Evolutionary conservation across 139 green algal species (phyloP).

Genomic region (Monoraphidium neglectum): DNA sequence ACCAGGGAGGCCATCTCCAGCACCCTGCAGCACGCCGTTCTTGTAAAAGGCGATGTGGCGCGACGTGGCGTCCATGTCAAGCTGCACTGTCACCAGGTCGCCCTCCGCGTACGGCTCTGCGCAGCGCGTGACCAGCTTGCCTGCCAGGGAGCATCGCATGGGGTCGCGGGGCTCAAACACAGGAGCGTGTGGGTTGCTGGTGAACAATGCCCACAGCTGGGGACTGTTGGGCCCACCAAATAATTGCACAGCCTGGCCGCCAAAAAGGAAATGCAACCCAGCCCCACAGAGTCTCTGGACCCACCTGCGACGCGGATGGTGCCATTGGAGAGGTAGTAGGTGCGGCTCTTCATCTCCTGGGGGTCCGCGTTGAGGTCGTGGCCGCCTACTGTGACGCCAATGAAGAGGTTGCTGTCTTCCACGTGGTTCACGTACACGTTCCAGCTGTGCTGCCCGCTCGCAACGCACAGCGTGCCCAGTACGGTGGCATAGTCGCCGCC

Average conservation of each 20-base stretch:
- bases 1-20: conserved; percentile 59
- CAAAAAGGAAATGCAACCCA: too few relatives aligned
- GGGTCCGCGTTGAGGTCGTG: conserved; percentile 70
- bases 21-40: conserved; percentile 59
- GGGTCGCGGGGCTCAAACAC: too few relatives aligned
- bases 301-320: conserved; percentile 46
- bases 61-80: conserved; percentile 59
- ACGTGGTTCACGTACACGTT: conserved; percentile 75
- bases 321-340: conserved; percentile 68
- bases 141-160: not conserved
- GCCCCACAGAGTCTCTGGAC: too few relatives aligned
- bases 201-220: too few relatives aligned
- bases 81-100: conserved; percentile 60
- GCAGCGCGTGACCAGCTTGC: conserved; percentile 67
- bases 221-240: too few relatives aligned
- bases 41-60: conserved; percentile 59
- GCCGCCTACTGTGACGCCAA: conserved; percentile 57
- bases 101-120: conserved; percentile 68
- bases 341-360: conserved; percentile 71
- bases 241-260: too few relatives aligned
- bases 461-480: conserved; percentile 57
- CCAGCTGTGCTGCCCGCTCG: conserved; percentile 59
- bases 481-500: conserved; percentile 63
- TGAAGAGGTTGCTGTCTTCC: conserved; percentile 69
- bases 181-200: too few relatives aligned